Evolutionary conservation across 192 early-diverging fungal species (phyloP), one percentile per base, ranked within the genome.

Genomic region (Coemansia guatemalensis): DNA sequence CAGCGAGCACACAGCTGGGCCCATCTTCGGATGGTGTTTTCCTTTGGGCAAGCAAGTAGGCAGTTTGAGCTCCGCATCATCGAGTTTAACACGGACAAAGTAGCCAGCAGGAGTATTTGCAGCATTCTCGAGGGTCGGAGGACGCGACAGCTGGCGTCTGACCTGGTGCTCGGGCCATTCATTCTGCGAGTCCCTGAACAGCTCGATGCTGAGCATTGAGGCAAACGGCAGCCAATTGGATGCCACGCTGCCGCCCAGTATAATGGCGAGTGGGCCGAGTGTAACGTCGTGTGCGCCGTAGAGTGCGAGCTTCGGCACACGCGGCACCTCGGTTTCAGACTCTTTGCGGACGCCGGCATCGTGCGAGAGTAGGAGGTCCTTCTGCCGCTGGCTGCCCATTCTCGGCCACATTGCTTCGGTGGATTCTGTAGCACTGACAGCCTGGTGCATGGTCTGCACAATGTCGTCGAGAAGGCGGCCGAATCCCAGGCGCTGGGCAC

Each of bases 11-110:
- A 73, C 52, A n/a, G 62, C 49, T 22, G 60, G 39, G 33, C 78
- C 78, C 69, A 75, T 62, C 27, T 49, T 12, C 0, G 66, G 59
- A 50, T 81, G 78, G 48, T 81, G 78, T 53, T 69, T 70, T 32
- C 65, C 65, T 9, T 44, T 17, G 1, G 61, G 30, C 55, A 63
- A 55, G 56, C 78, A 81, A 12, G 69, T 65, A 1, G 62, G 68
- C 39, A 75, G 30, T 9, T 60, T 55, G 29, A 81, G 59, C 9
- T 62, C 58, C 14, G 54, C 21, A 58, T 81, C 69, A 30, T 75
- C 69, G 33, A 74, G 62, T 5, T 57, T 44, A 0, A 72, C 70
- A 9, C 78, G 72, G 23, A 81, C 78, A 27, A 58, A 81, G 57
- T 64, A 52, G 20, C 52, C 58, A 12, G 29, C 23, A 5, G 48